Evolutionary conservation across 1,284 basidiomycete species (phyloP), one percentile per base, ranked within the genome.

Genomic region (Pyrrhoderma lamaoense): DNA sequence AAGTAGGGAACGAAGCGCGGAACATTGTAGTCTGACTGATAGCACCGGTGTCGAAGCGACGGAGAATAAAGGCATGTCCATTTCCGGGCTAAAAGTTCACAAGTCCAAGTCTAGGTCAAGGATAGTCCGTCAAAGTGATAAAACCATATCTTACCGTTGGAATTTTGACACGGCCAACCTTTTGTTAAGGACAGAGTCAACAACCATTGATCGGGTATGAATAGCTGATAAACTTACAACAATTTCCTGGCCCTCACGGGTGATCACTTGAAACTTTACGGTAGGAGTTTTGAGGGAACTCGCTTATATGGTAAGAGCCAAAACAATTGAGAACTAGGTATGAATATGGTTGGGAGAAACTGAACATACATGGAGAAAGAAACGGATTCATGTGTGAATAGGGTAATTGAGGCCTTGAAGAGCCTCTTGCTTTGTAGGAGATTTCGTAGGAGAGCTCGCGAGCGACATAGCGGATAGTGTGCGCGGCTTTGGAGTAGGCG

Each of bases 11-110:
- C 0, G 94, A 93, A 22, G 94, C 92, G 59, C 93, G 90, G 75
- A 93, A 98, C 91, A 99, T 96, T 56, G 95, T 96, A 3, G 93
- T 96, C 16, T 95, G 83, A 54, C 89, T 93, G 67, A 99, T 80
- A 21, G 94, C 94, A 58, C 92, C 84, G 4, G 95, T 98, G 71
- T 99, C 95, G 64, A 93, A 96, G 55, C 95, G 85, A 57, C 93
- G 83, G 51, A 97, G 85, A 64, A 97, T 89, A 67, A 95, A 95
- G n/a, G 93, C 90, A 68, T 95, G 91, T 36, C 83, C 82, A 18
- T 69, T 67, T 34, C 42, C 49, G 19, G 82, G 75, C 86, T 89
- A 63, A 35, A 37, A 50, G 52, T 46, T 37, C 22, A 52, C 35
- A n/a, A n/a, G n/a, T n/a, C n/a, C n/a, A n/a, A n/a, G n/a, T n/a